Percentiles rank a stretch among this genome's conserved stretches.
These are phyloP conservation scores for Withania somnifera DNA, from an alignment of 305 asterid genomes.

Conservation along the genomic window DNA sequence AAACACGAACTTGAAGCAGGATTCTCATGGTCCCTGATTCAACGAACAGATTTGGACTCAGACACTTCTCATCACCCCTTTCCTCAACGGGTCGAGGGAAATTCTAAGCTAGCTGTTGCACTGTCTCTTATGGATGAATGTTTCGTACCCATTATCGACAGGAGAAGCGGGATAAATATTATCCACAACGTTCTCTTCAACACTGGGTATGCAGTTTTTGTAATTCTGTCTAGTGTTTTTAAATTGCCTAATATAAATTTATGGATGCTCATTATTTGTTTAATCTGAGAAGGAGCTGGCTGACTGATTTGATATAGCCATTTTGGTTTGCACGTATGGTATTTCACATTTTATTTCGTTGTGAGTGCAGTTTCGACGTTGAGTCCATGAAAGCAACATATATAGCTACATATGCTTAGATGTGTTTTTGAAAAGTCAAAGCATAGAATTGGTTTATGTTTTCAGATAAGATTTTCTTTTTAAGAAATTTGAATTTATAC, in stretches of 20 bases:
- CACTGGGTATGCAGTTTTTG: conserved; percentile 54
- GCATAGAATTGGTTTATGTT: background rate
- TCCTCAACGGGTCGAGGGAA: conserved; percentile 56
- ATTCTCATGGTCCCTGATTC: conserved; percentile 41
- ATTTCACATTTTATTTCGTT: background rate
- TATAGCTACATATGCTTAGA: background rate
- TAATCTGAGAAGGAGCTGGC: background rate
- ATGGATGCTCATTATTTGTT: background rate
- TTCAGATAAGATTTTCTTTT: background rate
- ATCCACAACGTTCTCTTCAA: conserved; percentile 58
- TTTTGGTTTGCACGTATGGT: background rate
- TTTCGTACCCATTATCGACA: conserved; percentile 58
- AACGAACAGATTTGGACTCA: conserved; percentile 40
- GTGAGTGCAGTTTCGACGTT: background rate
- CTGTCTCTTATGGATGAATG: conserved; percentile 68
- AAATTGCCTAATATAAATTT: background rate
- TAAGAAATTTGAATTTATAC: background rate
- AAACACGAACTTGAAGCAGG: conserved; percentile 43
- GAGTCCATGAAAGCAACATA: background rate
- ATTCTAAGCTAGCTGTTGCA: conserved; percentile 70
- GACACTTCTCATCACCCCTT: conserved; percentile 34
- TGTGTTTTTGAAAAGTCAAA: background rate
- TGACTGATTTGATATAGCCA: background rate
- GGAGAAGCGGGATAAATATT: conserved; percentile 67
- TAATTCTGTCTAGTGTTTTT: background rate